A percentile compares a stretch with the other conserved stretches of the same genome.
phyloP scores from a whole-genome alignment of 2,329 filamentous ascomycete genomes.

The Colletotrichum liaoningense region DNA sequence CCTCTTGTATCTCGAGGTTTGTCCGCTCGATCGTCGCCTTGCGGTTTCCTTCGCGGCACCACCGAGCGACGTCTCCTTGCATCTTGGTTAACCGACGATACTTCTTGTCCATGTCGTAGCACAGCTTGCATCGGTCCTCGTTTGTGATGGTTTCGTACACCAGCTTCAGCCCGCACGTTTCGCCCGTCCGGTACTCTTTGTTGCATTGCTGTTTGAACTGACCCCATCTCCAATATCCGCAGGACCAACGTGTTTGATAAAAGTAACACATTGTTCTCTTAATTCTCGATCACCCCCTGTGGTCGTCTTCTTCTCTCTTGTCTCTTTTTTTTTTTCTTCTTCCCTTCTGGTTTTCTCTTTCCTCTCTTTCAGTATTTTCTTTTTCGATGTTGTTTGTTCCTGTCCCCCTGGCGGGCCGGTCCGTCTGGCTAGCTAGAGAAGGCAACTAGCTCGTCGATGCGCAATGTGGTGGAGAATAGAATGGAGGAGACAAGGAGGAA shows the following conservation, averaged over 20 bases:
- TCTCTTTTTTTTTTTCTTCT: background rate
- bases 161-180: constrained; percentile 95
- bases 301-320: background rate
- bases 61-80: constrained; percentile 78
- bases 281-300: constrained; percentile 2
- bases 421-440: constrained; percentile 27
- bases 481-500: constrained; percentile 22
- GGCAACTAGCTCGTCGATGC: constrained; percentile 14
- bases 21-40: constrained; percentile 79
- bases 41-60: constrained; percentile 81
- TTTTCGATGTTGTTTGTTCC: background rate
- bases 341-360: background rate
- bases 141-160: constrained; percentile 79
- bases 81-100: constrained; percentile 80
- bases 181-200: constrained; percentile 94
- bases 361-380: background rate
- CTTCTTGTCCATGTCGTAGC: constrained; percentile 91
- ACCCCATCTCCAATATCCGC: constrained; percentile 95
- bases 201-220: constrained; percentile 93
- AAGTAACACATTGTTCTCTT: constrained; percentile 87
- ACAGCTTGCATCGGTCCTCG: constrained; percentile 80
- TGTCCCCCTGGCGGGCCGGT: constrained; percentile 22
- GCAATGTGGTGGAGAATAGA: constrained; percentile 26
- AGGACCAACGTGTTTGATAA: constrained; percentile 86
- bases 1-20: constrained; percentile 74